A percentile compares a stretch with the other conserved stretches of the same genome.
These are phyloP conservation scores for Sporothrix luriei DNA, from an alignment of 2,329 filamentous ascomycete genomes.

Conservation along the genomic window DNA sequence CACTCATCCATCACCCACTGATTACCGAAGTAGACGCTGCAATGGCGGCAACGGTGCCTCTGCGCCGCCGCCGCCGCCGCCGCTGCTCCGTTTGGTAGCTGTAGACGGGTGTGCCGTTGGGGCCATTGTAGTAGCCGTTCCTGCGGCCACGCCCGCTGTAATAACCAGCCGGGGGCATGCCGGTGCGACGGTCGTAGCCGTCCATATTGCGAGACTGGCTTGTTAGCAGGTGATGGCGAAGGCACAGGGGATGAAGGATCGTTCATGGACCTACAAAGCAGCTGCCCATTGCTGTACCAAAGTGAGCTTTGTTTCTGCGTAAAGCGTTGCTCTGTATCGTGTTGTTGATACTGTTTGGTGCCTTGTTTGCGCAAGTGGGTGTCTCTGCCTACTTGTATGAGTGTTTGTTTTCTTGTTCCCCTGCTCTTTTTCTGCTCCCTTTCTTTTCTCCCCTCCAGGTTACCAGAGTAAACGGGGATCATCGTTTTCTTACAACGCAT, in stretches of 20 bases:
- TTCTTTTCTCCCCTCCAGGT: neutral
- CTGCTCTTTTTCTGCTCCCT: no score
- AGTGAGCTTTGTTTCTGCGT: no score
- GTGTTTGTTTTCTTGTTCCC: neutral
- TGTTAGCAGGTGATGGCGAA: neutral
- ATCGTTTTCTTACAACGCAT: neutral
- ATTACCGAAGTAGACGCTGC: neutral
- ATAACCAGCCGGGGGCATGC: neutral
- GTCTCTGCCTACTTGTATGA: neutral
- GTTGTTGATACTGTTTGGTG: neutral
- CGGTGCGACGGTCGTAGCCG: conserved; percentile 11
- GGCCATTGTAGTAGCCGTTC: neutral
- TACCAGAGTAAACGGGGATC: neutral
- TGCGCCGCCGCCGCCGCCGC: neutral
- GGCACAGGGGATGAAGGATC: no score
- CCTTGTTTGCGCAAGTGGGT: conserved; percentile 7
- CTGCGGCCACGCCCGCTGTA: neutral
- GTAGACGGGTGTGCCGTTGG: conserved; percentile 1
- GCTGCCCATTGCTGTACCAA: conserved; percentile 8
- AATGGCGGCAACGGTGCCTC: neutral
- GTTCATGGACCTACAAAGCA: neutral
- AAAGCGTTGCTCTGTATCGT: neutral
- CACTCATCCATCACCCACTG: neutral
- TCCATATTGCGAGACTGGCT: neutral
- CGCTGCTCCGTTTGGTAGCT: neutral